phyloP scores from a whole-genome alignment of 768 basidiomycete species.

The Rhizopogon sp. region DNA sequence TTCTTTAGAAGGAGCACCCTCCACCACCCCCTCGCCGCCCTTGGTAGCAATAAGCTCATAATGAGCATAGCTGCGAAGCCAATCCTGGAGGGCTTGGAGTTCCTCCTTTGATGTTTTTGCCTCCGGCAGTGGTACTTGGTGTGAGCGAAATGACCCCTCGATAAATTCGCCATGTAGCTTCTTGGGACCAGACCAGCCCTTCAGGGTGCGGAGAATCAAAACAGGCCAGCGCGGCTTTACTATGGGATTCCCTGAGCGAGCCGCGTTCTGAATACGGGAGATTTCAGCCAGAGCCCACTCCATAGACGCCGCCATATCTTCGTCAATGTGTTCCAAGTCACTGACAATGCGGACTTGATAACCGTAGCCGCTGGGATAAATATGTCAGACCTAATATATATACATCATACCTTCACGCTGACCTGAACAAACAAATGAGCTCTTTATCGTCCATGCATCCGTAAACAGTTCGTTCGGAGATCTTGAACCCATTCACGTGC shows the following conservation, averaged over 20 bases:
- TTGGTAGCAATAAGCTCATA: conserved; percentile 54
- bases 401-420: conserved; percentile 6
- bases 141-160: conserved; percentile 79
- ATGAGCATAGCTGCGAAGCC: conserved; percentile 72
- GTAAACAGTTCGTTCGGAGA: conserved; percentile 84
- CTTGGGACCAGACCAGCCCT: conserved; percentile 73
- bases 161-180: conserved; percentile 62
- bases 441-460: conserved; percentile 92
- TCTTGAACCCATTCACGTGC: conserved; percentile 87
- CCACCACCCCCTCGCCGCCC: conserved; percentile 9
- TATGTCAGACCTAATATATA: conserved; percentile 2
- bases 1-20: conserved; percentile 49
- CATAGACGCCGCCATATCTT: conserved; percentile 75
- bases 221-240: conserved; percentile 91
- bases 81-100: conserved; percentile 56
- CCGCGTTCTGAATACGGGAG: conserved; percentile 71
- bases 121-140: conserved; percentile 83
- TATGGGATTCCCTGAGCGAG: conserved; percentile 70
- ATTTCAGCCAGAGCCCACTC: conserved; percentile 78
- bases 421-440: conserved; percentile 70
- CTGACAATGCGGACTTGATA: conserved; percentile 85
- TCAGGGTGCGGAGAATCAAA: conserved; percentile 81
- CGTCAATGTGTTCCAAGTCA: conserved; percentile 60
- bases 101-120: conserved; percentile 63
- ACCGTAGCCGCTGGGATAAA: conserved; percentile 60